These are phyloP conservation scores for Pestalotiopsis sp. DNA, from an alignment of 2,329 filamentous ascomycete genomes.

Conservation along the genomic window DNA sequence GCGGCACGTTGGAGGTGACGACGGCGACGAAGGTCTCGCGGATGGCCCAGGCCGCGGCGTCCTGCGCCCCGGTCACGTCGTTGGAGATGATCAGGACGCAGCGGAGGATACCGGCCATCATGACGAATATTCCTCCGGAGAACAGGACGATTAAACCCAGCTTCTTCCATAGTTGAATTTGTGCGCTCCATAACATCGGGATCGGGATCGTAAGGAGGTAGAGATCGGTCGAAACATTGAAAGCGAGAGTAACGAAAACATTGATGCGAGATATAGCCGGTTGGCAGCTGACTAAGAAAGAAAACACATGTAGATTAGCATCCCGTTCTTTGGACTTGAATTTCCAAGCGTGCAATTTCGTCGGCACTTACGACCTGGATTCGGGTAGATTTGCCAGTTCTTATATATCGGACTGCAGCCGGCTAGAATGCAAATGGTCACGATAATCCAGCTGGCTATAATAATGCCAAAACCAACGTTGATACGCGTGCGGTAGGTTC, in stretches of 20 bases:
- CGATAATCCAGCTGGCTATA: neutral
- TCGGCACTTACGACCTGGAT: constrained; percentile 39
- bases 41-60: constrained; percentile 40
- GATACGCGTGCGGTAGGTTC: neutral
- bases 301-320: neutral
- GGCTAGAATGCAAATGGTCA: constrained; percentile 22
- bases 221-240: constrained; percentile 43
- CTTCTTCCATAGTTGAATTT: constrained; percentile 52
- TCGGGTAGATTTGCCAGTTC: constrained; percentile 45
- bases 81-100: constrained; percentile 52
- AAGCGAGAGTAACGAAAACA: constrained; percentile 39
- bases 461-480: neutral
- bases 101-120: constrained; percentile 56
- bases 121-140: constrained; percentile 58
- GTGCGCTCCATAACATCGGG: constrained; percentile 56
- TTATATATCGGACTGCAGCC: constrained; percentile 38
- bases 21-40: constrained; percentile 40
- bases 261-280: constrained; percentile 40
- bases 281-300: constrained; percentile 30
- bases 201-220: constrained; percentile 44
- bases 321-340: neutral
- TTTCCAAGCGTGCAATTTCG: too few species aligned
- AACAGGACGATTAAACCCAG: constrained; percentile 56
- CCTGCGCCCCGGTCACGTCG: constrained; percentile 37
- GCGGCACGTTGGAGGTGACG: constrained; percentile 40